Evolutionary conservation across 129 eudicot species (phyloP).

Genomic region (Tagetes patula): DNA sequence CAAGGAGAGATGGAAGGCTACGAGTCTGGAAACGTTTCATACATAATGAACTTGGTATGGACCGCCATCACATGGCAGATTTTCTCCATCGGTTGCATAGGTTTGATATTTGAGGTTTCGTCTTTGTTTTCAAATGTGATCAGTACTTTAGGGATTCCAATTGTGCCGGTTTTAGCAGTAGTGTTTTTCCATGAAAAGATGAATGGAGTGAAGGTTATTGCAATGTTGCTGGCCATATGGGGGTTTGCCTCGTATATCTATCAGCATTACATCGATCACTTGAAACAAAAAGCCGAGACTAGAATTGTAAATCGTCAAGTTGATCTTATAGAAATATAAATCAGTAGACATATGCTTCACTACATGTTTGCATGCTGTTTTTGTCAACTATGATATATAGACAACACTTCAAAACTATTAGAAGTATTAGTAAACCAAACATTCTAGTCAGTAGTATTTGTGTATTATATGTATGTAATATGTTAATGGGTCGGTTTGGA

Average conservation of each 20-base stretch:
- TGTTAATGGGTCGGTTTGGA: too few species aligned
- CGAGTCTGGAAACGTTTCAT: slow-evolving; percentile 35
- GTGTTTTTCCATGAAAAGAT: slow-evolving; percentile 35
- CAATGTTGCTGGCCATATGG: slow-evolving; percentile 44
- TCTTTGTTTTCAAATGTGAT: slow-evolving; percentile 36
- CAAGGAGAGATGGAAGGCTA: slow-evolving; percentile 43
- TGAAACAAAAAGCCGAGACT: slow-evolving; percentile 16
- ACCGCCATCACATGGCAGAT: slow-evolving; percentile 50
- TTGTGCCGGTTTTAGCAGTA: slow-evolving; percentile 39
- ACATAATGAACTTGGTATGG: slow-evolving; percentile 43
- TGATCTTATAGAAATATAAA: slow-evolving; percentile 22
- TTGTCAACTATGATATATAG: not conserved
- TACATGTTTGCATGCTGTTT: too few species aligned
- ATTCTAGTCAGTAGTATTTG: too few species aligned
- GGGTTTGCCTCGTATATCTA: slow-evolving; percentile 49
- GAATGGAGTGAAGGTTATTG: slow-evolving; percentile 28
- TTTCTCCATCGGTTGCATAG: slow-evolving; percentile 17
- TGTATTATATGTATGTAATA: too few species aligned
- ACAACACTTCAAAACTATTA: not conserved
- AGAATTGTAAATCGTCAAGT: slow-evolving; percentile 11
- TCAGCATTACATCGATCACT: slow-evolving; percentile 32
- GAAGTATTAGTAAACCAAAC: too few species aligned
- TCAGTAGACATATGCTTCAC: not conserved
- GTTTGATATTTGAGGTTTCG: slow-evolving; percentile 34
- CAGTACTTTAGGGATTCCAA: slow-evolving; percentile 33